Evolutionary conservation across 305 asterid species (phyloP).

Genomic region (Striga hermonthica): DNA sequence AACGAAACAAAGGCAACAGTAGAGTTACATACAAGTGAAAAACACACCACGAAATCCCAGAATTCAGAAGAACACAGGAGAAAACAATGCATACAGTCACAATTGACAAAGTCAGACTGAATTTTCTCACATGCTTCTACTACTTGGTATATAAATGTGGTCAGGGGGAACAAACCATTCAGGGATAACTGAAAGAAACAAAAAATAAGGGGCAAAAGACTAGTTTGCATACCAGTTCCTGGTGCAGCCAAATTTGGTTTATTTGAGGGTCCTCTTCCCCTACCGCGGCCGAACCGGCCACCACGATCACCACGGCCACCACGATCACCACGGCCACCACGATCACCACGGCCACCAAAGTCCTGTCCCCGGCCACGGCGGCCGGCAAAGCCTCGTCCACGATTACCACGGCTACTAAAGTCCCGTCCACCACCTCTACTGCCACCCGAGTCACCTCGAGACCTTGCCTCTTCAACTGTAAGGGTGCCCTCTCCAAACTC

Average conservation of each 20-base stretch:
- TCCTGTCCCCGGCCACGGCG: constrained; percentile 14
- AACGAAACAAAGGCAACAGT: no score
- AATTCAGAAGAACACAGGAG: no score
- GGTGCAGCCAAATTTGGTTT: constrained; percentile 41
- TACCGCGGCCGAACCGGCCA: constrained; percentile 26
- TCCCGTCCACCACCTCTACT: constrained; percentile 37
- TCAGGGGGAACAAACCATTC: not conserved
- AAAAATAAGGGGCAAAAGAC: not conserved
- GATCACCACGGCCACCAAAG: constrained; percentile 39
- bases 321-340: constrained; percentile 32
- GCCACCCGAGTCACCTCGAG: constrained; percentile 43
- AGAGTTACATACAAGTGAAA: no score
- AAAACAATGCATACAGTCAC: not conserved
- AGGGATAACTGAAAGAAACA: no score
- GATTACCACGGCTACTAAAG: constrained; percentile 37
- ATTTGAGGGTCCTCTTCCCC: constrained; percentile 27
- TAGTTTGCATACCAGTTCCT: constrained; percentile 29
- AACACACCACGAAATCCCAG: not conserved
- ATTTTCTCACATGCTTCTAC: no score
- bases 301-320: constrained; percentile 41
- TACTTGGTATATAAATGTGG: no score
- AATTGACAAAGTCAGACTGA: no score
- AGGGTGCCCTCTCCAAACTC: constrained; percentile 40
- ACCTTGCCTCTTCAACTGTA: constrained; percentile 64
- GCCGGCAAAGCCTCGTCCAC: constrained; percentile 27